phyloP scores from a whole-genome alignment of 345 rosid genomes.

The Eutrema heterophyllum region DNA sequence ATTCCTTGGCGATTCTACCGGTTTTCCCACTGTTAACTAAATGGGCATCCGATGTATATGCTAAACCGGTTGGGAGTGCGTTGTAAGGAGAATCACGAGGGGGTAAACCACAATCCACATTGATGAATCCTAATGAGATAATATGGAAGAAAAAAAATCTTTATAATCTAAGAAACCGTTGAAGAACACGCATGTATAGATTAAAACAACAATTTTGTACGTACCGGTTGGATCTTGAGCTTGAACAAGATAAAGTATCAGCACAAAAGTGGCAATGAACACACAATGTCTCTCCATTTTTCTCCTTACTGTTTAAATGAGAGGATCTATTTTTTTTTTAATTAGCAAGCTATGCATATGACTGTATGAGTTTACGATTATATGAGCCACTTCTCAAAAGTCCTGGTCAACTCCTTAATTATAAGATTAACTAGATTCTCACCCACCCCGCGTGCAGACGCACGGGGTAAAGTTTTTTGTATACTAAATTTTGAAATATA shows the following conservation, averaged over 20 bases:
- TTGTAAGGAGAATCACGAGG: conserved; percentile 21
- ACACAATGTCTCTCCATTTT: no score
- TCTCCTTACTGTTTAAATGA: no score
- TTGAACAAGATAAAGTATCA: conserved; percentile 3
- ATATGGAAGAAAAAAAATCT: neutral
- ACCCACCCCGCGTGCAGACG: no score
- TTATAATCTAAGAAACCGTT: neutral
- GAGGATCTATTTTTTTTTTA: no score
- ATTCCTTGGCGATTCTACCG: conserved; percentile 17
- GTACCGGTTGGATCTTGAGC: conserved; percentile 23
- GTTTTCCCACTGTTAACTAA: conserved; percentile 13
- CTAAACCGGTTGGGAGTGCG: neutral
- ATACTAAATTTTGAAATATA: no score
- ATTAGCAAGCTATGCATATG: no score
- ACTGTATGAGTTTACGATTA: neutral
- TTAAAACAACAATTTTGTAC: neutral
- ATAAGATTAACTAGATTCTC: neutral
- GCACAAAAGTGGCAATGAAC: neutral
- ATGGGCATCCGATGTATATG: conserved; percentile 19
- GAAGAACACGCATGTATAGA: neutral
- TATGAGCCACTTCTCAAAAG: neutral
- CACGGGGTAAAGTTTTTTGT: no score
- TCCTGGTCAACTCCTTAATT: neutral
- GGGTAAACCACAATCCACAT: conserved; percentile 28
- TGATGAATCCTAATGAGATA: conserved; percentile 26